A percentile compares a stretch with the other conserved stretches of the same genome.
Conservation (phyloP, 2,329 filamentous ascomycete genomes). For the Raffaelea deltoideospora region DNA sequence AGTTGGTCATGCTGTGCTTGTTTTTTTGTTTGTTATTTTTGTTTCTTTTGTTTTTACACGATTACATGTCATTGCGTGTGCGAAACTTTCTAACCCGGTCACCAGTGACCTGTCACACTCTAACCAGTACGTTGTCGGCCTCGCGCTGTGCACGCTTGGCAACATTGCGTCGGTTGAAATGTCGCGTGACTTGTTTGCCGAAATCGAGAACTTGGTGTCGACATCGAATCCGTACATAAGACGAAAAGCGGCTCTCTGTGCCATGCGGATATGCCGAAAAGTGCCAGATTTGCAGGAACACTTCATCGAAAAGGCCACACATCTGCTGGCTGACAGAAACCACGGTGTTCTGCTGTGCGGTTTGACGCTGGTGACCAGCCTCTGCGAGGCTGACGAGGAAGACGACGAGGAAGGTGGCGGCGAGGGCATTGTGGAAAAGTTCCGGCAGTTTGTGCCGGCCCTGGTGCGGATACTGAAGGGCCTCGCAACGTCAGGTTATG, state of each 20-base stretch:
- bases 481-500: constrained; percentile 87
- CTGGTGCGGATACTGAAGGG: constrained; percentile 85
- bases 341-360: constrained; percentile 91
- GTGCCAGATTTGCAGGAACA: constrained; percentile 95
- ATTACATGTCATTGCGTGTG: no score
- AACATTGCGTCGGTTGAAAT: constrained; percentile 98
- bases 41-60: no score
- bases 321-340: constrained; percentile 80
- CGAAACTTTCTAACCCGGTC: constrained; percentile 16
- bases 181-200: constrained; percentile 91
- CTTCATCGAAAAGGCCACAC: constrained; percentile 85
- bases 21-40: no score
- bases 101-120: constrained; percentile 87
- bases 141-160: constrained; percentile 87
- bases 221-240: constrained; percentile 98
- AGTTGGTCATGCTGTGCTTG: constrained; percentile 48
- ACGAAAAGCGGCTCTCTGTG: constrained; percentile 92
- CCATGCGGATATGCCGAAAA: constrained; percentile 97
- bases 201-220: constrained; percentile 82
- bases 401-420: constrained; percentile 85
- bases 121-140: constrained; percentile 95
- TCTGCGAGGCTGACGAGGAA: constrained; percentile 94
- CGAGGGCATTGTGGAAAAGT: constrained; percentile 78
- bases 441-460: constrained; percentile 69
- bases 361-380: constrained; percentile 73